Evolutionary conservation across 106 monocot species (phyloP).

Genomic region (Dactylorhiza incarnata): DNA sequence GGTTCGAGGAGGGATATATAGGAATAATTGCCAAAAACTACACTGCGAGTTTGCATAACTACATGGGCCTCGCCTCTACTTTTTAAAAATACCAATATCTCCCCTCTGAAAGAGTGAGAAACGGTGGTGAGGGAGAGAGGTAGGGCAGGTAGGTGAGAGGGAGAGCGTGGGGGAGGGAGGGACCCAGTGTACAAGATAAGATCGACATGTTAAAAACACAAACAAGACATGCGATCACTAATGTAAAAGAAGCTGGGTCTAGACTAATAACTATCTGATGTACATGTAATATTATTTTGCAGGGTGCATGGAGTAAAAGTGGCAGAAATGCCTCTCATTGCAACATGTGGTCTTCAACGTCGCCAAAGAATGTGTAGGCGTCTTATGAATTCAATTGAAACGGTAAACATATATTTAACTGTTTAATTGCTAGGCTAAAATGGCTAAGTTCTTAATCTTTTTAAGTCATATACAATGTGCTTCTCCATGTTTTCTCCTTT

Average conservation of each 20-base stretch:
- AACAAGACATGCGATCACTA: not conserved
- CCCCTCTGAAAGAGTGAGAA: no score
- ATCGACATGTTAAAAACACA: not conserved
- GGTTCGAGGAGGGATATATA: no score
- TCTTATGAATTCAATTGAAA: constrained; percentile 17
- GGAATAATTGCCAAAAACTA: no score
- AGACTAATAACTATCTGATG: not conserved
- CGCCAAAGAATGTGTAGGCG: constrained; percentile 25
- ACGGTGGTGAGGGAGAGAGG: no score
- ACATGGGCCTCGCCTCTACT: no score
- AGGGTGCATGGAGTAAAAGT: constrained; percentile 24
- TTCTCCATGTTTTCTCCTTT: not conserved
- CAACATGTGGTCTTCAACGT: constrained; percentile 19
- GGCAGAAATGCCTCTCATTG: constrained; percentile 25
- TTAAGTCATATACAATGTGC: not conserved
- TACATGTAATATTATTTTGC: constrained; percentile 1
- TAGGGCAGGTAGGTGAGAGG: not conserved
- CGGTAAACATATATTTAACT: constrained; percentile 5
- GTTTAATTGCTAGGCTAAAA: not conserved
- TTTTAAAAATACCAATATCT: no score
- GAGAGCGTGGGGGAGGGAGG: not conserved
- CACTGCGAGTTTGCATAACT: no score
- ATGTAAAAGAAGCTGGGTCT: not conserved
- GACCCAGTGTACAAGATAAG: not conserved
- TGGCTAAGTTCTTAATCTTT: not conserved